These are phyloP conservation scores for Chlorella variabilis DNA, from an alignment of 163 green algal genomes.

Conservation along the genomic window DNA sequence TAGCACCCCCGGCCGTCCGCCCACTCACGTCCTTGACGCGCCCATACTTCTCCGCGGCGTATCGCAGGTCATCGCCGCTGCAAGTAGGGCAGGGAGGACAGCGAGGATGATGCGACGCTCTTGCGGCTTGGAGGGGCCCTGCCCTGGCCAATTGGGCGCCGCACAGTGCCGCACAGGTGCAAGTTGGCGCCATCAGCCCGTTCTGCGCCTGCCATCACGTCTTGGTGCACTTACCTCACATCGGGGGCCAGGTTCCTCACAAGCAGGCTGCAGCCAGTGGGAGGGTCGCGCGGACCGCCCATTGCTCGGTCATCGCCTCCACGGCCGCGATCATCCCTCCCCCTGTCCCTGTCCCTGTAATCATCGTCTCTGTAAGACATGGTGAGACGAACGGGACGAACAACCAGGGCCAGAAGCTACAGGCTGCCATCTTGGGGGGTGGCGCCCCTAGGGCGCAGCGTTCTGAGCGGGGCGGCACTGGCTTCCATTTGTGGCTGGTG, in stretches of 20 bases:
- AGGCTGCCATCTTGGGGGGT: too few species aligned
- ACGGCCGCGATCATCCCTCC: neutral
- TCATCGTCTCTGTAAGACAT: constrained; percentile 27
- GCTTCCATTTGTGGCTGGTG: too few species aligned
- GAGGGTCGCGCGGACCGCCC: neutral
- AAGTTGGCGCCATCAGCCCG: too few species aligned
- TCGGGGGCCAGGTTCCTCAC: constrained; percentile 18
- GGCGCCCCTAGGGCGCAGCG: too few species aligned
- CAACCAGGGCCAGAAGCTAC: neutral
- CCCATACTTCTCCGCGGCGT: constrained; percentile 57
- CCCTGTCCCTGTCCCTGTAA: neutral
- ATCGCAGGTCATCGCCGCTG: constrained; percentile 58
- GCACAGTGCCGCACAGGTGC: too few species aligned
- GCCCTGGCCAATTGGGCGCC: too few species aligned
- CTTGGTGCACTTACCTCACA: constrained; percentile 8
- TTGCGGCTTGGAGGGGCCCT: too few species aligned
- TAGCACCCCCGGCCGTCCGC: too few species aligned
- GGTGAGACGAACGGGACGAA: neutral
- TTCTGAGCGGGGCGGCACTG: too few species aligned
- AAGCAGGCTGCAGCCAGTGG: constrained; percentile 29
- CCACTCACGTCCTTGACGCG: constrained; percentile 55
- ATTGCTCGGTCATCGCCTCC: neutral
- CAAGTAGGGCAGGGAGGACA: too few species aligned
- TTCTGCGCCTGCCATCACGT: too few species aligned
- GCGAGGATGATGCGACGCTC: too few species aligned